Base-by-base conservation (phyloP, 2,329 filamentous ascomycete species). In the Trichoderma citrinoviride region DNA sequence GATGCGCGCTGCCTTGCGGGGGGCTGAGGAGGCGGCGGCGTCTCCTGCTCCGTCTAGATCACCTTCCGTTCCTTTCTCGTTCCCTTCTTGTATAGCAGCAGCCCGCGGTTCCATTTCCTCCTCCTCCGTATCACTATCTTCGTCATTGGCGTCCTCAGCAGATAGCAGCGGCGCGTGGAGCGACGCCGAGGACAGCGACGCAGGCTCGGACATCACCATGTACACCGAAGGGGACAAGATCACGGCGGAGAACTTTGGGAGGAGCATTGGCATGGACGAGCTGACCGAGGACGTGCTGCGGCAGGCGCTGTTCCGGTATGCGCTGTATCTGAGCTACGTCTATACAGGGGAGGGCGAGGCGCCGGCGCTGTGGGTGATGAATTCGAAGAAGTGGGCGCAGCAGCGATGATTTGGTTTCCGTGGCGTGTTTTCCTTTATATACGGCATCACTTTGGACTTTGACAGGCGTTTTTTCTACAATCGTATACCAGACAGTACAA, bases 241-340 rank as follows among this genome's bases (percentile, higher is more conserved):
- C 64, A 71, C 72, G 66, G 66, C 65, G 12, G 46, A 54, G 8
- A 61, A 55, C 23, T 43, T 70, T 37, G 54, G 61, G 12, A 61
- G 50, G 15, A 61, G 63, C n/a, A 56, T 75, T 21, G 70, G 67
- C 4, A 69, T 70, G 44, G 54, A 67, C 3, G 70, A 71, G 8
- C 29, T 74, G 6, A 66, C 69, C 1, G 68, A 75, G 57, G 67
- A 70, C 0, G 61, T 62, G 14, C 49, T 77, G 21, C 69, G 71
- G 41, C 69, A 69, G 41, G 69, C 70, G 3, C 57, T 77, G 69
- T 77, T 77, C 63, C 71, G 75, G 52, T 77, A 76, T 68, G 72
- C 75, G 2, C 65, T 77, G 60, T 77, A 76, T 53, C 61, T 77
- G 58, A 77, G 75, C 64, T 77, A 77, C 40, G 40, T 70, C n/a